Base-by-base conservation (phyloP, 2,329 filamentous ascomycete species). In the Botryotinia convoluta region DNA sequence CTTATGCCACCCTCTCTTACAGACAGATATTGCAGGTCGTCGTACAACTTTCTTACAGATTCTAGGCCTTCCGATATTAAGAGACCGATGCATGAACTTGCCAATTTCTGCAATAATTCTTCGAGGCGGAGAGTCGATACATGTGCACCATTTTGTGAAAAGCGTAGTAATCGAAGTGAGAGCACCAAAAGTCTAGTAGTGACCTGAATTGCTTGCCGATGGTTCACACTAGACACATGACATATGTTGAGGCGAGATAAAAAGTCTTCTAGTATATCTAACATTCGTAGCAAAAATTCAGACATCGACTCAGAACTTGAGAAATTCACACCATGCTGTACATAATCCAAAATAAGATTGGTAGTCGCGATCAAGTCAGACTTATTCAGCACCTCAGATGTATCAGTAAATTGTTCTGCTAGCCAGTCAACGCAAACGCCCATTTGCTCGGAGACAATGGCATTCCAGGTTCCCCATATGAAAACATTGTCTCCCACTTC, bases 391-490 rank as follows among this genome's bases (percentile, higher is more conserved):
- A 60, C 42, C 65, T 71, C 57, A n/a, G 35, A 59, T 44, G 67
- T 32, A 32, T 61, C 39, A 62, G 74, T 59, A 10, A 80, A 62
- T 45, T 86, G 83, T 48, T 90, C 88, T 18, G 82, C 79, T 45
- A 91, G 81, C 79, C 85, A 88, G 79, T 91, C 89, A 73, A 90
- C 82, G n/a, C 90, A 81, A 57, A 91, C 83, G 3, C 89, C 89
- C 32, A 91, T 76, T 76, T 91, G 89, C 5, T 89, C 90, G 1
- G 89, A 91, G 3, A 86, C 84, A 45, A 84, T 84, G 16, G 87
- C 86, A 75, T 88, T 83, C 89, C 90, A 91, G 3, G 76, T 63
- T 12, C 84, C 84, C 89, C 90, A 91, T 72, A 81, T 81, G 9
- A 91, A 83, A 0, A 79, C 78, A 73, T 86, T 85, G 10, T 84